phyloP scores from a whole-genome alignment of 208 protist genomes.

The Strigomonas culicis region DNA sequence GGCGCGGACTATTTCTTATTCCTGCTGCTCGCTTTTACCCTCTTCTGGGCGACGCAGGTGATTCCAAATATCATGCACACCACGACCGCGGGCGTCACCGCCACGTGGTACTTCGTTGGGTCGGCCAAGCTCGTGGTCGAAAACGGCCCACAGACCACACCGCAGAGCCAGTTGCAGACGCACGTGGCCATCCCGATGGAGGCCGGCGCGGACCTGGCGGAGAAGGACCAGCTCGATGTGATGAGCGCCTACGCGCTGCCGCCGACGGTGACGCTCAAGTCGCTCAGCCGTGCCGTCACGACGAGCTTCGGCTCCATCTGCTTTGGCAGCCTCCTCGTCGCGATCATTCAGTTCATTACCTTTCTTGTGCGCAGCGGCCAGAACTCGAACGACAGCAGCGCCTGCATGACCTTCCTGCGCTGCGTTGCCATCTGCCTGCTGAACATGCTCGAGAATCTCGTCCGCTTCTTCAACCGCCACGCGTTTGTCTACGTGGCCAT shows the following conservation, averaged over 20 bases:
- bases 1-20: conserved; percentile 38
- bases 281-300: conserved; percentile 72
- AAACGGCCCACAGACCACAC: too few species aligned
- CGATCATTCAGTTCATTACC: conserved; percentile 76
- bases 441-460: conserved; percentile 58
- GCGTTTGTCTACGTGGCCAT: conserved; percentile 92
- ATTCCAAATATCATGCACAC: conserved; percentile 81
- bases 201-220: conserved; percentile 25
- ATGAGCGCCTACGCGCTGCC: conserved; percentile 58
- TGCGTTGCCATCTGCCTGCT: conserved; percentile 53
- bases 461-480: conserved; percentile 92
- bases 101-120: conserved; percentile 90
- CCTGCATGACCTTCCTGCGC: conserved; percentile 19
- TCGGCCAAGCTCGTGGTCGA: too few species aligned
- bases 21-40: conserved; percentile 44
- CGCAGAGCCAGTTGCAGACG: conserved; percentile 36
- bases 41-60: conserved; percentile 72
- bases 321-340: conserved; percentile 90
- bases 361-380: conserved; percentile 32
- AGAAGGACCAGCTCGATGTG: conserved; percentile 63
- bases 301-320: conserved; percentile 90
- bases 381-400: conserved; percentile 31
- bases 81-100: conserved; percentile 69
- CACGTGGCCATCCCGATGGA: not conserved
- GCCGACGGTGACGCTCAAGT: conserved; percentile 55